Evolutionary conservation across 805 yeast species (phyloP), one percentile per base, ranked within the genome.

Genomic region (Cyberlindnera xylosilytica): DNA sequence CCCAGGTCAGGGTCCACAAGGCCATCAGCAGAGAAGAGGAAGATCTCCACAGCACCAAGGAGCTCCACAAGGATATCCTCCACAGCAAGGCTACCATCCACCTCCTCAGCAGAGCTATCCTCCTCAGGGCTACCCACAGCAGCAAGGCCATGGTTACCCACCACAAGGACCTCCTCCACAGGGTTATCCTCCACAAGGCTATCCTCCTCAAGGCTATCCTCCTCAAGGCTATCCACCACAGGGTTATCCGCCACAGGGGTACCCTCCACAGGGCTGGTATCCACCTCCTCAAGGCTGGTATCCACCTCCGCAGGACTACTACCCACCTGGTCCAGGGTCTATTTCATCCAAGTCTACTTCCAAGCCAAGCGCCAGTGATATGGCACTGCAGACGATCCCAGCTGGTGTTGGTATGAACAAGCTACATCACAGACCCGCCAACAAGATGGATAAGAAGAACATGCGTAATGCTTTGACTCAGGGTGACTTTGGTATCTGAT

Each of bases 401-500:
- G 51, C 70, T 6, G 66, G 72, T 5, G 58, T 54, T 38, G 56
- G 63, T 23, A 70, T 71, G 55, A 77, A 68, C 54, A 72, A 66
- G 48, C 51, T 73, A 7, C 58, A 52, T 36, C 79, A 74, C 50
- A 74, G 74, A 18, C 66, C 65, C 8, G 58, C 54, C 20, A 51
- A 57, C 11, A 56, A 58, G 36, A 60, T 64, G 39, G 76, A 76
- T 51, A 78, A 81, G 53, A 81, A 77, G 32, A 69, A 73, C 40
- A 68, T 84, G 34, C 71, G 88, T 52, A 73, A 78, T 39, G 86
- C 87, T 2, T 70, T 84, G 37, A 74, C 76, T 54, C 78, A 76
- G 43, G 85, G 84, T 23, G 73, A 73, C 41, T 84, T 83, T 64
- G 91, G 91, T 35, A 81, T 84, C 28, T 83, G 41, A 47, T 24